Evolutionary conservation across 805 yeast species (phyloP), one percentile per base, ranked within the genome.

Genomic region (Yarrowia keelungensis): DNA sequence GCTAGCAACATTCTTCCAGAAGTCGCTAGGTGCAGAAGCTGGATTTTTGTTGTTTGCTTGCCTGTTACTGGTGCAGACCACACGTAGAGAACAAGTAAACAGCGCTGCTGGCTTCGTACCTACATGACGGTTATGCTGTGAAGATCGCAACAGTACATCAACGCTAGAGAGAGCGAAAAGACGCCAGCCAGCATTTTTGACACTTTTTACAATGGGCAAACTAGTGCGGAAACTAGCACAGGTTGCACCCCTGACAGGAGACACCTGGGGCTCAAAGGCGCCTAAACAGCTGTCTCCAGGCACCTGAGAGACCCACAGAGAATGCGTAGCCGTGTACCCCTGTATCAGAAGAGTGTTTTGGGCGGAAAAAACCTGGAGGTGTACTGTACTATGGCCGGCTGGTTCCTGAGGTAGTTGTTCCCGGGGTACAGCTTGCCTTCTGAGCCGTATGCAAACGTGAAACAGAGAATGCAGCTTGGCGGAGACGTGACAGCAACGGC

Each of bases 391-490:
- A 42, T 41, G 47, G 47, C 2, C 36, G 5, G 36, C 39, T 10
- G 19, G 62, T 26, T 26, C 47, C 39, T 56, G 62, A 56, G 19
- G 38, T 15, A 35, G 26, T 15, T 56, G 39, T 56, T 56, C 62
- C 62, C 62, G 62, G 62, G 62, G 62, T 56, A 56, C 47, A 56
- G 62, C 47, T 56, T 56, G 5, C 51, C 39, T 56, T 56, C 39
- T 41, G 62, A 56, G 62, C 62, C 62, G 47, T 56, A 56, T 56
- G 62, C 62, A 56, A 56, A 56, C 62, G 62, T 56, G 62, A 56
- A 56, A 56, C 62, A 41, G 47, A 41, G 39, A 56, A 41, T 56
- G 62, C 62, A 56, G 47, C 62, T 56, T 56, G 62, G 47, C 62
- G 47, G 47, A 26, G 61, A 39, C 36, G 62, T 56, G 47, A 56